Base-by-base conservation (phyloP, 2,329 filamentous ascomycete genomes). In the Colletotrichum ledebouriae region DNA sequence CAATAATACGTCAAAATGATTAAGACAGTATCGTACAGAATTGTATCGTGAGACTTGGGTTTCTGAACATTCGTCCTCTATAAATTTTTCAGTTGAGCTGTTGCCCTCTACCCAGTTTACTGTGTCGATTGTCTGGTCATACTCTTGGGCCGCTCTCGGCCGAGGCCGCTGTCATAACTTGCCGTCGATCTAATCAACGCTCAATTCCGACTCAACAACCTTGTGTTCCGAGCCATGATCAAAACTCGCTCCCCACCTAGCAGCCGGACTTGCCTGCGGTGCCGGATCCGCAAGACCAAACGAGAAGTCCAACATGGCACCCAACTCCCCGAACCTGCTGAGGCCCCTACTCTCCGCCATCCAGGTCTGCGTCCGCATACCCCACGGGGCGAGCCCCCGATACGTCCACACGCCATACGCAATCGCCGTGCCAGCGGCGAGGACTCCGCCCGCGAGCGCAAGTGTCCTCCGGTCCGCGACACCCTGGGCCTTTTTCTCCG, bases 261-360 rank as follows among this genome's bases (percentile, higher is more conserved):
- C 56, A 15, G 41, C 25, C 29, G 66, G 56, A 10, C 69, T 66
- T 17, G 50, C 50, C 47, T 20, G 20, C 25, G 60, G 52, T 11
- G n/a, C 46, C 10, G 66, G 49, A 6, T 66, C 67, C 41, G 58
- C 52, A 10, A 69, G 39, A 9, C 70, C 69, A 25, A 71, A 59
- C 46, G 69, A 73, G 25, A 73, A 65, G 29, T 77, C 73, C 34
- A 87, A 71, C 75, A 87, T 81, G 1, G 80, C 78, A 1, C 85
- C 84, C 15, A 85, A 75, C 22, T 84, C 82, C 3, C 84, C 85
- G 70, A 85, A 84, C 64, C 79, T 78, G 56, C 78, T 77, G 39
- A 86, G 70, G 1, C 76, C 72, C 12, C 71, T 73, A 44, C 70
- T 75, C n/a, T 73, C 64, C 1, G 78, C 73, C 63, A 75, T 75